These are phyloP conservation scores for Coprinopsis cinerea DNA, from an alignment of 768 basidiomycete genomes.

Conservation along the genomic window DNA sequence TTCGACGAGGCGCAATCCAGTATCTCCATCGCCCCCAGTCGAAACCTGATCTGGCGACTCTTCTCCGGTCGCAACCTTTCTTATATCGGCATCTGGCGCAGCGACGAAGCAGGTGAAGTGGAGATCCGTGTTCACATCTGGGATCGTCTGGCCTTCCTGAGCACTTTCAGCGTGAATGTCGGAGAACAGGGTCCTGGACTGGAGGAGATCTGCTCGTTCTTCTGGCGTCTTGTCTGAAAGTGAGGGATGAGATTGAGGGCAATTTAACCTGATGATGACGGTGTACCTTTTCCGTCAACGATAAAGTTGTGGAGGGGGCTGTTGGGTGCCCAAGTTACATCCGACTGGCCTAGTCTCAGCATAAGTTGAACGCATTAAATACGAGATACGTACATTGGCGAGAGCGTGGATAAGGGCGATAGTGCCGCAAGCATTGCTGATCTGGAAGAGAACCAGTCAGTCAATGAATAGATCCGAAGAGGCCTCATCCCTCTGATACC, in stretches of 20 bases:
- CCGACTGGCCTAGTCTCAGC: slow-evolving; percentile 34
- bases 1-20: slow-evolving; percentile 60
- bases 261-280: background rate
- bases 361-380: background rate
- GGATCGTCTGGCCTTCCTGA: slow-evolving; percentile 60
- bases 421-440: slow-evolving; percentile 82
- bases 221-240: slow-evolving; percentile 55
- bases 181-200: slow-evolving; percentile 70
- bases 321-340: slow-evolving; percentile 47
- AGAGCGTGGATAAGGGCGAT: slow-evolving; percentile 83
- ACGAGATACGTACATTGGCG: slow-evolving; percentile 53
- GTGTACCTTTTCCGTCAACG: slow-evolving; percentile 49
- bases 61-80: slow-evolving; percentile 19
- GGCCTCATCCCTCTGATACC: slow-evolving; percentile 38
- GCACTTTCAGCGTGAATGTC: slow-evolving; percentile 73
- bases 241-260: background rate
- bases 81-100: slow-evolving; percentile 42
- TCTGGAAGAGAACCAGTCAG: slow-evolving; percentile 34
- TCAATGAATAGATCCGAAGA: background rate
- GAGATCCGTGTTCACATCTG: slow-evolving; percentile 65
- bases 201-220: slow-evolving; percentile 71
- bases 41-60: background rate
- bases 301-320: slow-evolving; percentile 67
- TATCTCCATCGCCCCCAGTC: slow-evolving; percentile 16
- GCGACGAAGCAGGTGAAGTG: slow-evolving; percentile 88